Evolutionary conservation across 2,329 filamentous ascomycete genomes (phyloP), one percentile per base, ranked within the genome.

Genomic region (Colletotrichum sp.): DNA sequence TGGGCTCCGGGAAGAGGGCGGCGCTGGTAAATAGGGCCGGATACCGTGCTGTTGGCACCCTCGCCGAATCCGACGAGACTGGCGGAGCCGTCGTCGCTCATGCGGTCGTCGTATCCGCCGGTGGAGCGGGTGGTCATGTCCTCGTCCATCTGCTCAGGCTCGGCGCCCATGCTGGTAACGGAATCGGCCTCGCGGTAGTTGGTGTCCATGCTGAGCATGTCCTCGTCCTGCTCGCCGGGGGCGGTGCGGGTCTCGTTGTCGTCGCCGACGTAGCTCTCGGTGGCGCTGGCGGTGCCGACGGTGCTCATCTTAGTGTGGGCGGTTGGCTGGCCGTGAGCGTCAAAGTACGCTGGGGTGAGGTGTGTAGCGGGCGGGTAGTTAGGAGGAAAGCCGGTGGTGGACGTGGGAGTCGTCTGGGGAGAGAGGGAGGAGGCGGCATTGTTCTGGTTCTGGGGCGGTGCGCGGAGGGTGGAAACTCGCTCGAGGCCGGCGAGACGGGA

Each of bases 401-500:
- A 90, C 3, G 89, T 89, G 5, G 88, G 87, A 0, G 88, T 88
- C 24, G 87, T 91, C 85, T 87, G 91, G 71, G 83, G 88, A 77
- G 83, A 87, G 55, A 88, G 83, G 55, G 88, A 86, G 16, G 85
- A 84, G 36, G 83, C 81, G 77, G 79, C 80, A 32, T 78, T 78
- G 10, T 78, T 77, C 64, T 82, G 80, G 70, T 84, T 77, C 77
- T 82, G 78, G 80, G 76, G 71, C 80, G 86, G 84, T 34, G 91
- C 88, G 77, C 95, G 93, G 59, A 94, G 90, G n/a, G 95, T 95
- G 18, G 94, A 93, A 73, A 98, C 93, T 72, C 95, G 93, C 84
- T 98, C 96, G 49, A 98, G 91, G n/a, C 96, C 96, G 15, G 96
- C 95, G 26, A 98, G 92, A 67, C 96, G 96, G 59, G 96, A 98